Base-by-base conservation (phyloP, 73 alveolate genomes). In the Paramecium caudatum region DNA sequence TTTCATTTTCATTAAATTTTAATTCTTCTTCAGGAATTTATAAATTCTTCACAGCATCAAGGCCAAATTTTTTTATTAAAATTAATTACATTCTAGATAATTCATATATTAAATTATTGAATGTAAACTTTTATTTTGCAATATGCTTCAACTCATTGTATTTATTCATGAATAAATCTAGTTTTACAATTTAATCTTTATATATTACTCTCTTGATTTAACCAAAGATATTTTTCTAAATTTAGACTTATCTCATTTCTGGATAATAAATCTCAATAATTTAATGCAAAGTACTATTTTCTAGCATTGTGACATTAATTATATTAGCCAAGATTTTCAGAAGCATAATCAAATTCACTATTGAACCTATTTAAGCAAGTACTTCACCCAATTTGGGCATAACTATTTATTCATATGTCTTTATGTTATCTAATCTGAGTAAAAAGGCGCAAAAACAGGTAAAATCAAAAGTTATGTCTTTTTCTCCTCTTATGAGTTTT, bases 381-480 rank as follows among this genome's bases (percentile, higher is more conserved):
- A 74, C 88, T 15, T 74, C 69, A 17, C 88, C 88, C 10, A 74
- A 34, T 74, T 74, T 74, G 17, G 88, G 88, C 19, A 41, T 39
- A 7, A 23, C 25, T 7, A 74, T 37, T 27, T 19, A 27, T 10
- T 55, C 80, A 23, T 23, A 27, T 55, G 80, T 10, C n/a, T 55
- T 43, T 23, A 55, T 55, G 43, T 55, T 55, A 8, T 55, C 80
- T 27, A 55, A 27, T 10, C 80, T 55, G 3, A 55, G 30, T 1
- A 55, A 37, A 1, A 55, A 55, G 8, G 80, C 13, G 3, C 46
- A 4, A 7, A 55, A 15, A 0, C 46, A 23, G 3, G 23, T 23
- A 4, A 55, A 55, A 9, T 55, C 46, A 0, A 25, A 5, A 27
- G 23, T 8, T 10, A 21, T 12, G 12, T 10, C 21, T 1, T 55